phyloP scores from a whole-genome alignment of 2,329 filamentous ascomycete species.

The Penicillium verrucosum region DNA sequence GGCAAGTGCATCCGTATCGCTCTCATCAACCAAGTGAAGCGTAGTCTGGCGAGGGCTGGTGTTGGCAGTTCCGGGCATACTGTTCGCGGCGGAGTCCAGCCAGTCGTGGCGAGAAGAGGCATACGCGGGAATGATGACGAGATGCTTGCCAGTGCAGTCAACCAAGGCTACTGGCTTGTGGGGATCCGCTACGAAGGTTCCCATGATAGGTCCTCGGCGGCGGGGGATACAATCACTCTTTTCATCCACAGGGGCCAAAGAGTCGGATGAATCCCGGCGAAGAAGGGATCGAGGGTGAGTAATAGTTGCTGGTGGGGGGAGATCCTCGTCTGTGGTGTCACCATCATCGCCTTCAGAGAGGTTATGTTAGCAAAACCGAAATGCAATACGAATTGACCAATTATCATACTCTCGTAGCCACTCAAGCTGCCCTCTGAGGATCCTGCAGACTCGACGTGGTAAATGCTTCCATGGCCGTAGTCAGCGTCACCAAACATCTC shows the following conservation, averaged over 20 bases:
- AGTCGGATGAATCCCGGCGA: constrained; percentile 47
- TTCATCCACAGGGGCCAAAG: constrained; percentile 44
- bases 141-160: constrained; percentile 47
- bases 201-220: constrained; percentile 47
- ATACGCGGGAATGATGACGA: constrained; percentile 49
- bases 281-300: constrained; percentile 50
- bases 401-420: constrained; percentile 58
- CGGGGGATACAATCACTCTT: constrained; percentile 32
- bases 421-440: constrained; percentile 42
- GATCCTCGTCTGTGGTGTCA: constrained; percentile 60
- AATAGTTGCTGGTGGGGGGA: constrained; percentile 48
- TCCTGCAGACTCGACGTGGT: constrained; percentile 44
- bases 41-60: constrained; percentile 43
- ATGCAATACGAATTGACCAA: constrained; percentile 23
- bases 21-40: constrained; percentile 43
- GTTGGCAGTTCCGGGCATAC: constrained; percentile 41
- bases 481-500: constrained; percentile 40
- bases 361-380: constrained; percentile 44
- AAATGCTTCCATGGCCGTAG: constrained; percentile 42
- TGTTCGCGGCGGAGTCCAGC: constrained; percentile 43
- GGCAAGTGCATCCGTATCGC: constrained; percentile 43
- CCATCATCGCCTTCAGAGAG: constrained; percentile 53
- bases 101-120: constrained; percentile 47
- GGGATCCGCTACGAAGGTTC: constrained; percentile 48
- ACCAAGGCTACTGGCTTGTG: constrained; percentile 49